Evolutionary conservation across 208 protist species (phyloP).

Genomic region (Novymonas esmeraldas): DNA sequence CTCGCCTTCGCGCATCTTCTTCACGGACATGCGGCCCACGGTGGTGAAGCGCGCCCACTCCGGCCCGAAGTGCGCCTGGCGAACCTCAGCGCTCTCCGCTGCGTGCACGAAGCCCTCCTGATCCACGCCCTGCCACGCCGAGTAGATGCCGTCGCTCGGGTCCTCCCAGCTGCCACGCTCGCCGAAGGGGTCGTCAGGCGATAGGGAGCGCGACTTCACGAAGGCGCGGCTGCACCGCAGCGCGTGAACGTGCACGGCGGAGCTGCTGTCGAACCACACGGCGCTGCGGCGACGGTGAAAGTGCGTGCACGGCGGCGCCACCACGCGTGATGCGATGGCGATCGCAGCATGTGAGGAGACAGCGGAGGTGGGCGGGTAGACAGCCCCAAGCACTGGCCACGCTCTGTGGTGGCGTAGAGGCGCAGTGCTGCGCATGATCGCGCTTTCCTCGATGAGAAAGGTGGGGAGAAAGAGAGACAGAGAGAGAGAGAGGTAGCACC

Average conservation of each 20-base stretch:
- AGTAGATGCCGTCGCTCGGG: constrained; percentile 63
- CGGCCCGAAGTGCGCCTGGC: constrained; percentile 76
- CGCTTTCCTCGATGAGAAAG: neutral
- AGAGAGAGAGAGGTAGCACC: too few relatives aligned
- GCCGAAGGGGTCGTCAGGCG: constrained; percentile 78
- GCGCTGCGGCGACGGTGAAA: neutral
- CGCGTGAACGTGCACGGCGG: neutral
- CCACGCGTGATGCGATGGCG: too few relatives aligned
- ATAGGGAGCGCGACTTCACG: constrained; percentile 50
- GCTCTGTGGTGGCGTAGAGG: too few relatives aligned
- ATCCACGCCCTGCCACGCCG: constrained; percentile 72
- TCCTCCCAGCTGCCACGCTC: constrained; percentile 67
- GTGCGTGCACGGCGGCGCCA: too few relatives aligned
- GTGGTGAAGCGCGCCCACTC: constrained; percentile 79
- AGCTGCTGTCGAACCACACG: neutral
- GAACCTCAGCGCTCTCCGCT: constrained; percentile 64
- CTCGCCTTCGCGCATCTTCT: constrained; percentile 58
- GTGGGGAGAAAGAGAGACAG: constrained; percentile 4
- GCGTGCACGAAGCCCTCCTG: constrained; percentile 70
- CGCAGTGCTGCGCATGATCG: neutral
- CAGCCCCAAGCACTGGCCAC: too few relatives aligned
- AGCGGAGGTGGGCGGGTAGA: too few relatives aligned
- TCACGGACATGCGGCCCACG: constrained; percentile 60
- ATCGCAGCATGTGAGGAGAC: too few relatives aligned
- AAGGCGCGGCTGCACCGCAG: constrained; percentile 17